Evolutionary conservation across 148 eudicot species (phyloP), one percentile per base, ranked within the genome.

Genomic region (Chenopodium suecicum): DNA sequence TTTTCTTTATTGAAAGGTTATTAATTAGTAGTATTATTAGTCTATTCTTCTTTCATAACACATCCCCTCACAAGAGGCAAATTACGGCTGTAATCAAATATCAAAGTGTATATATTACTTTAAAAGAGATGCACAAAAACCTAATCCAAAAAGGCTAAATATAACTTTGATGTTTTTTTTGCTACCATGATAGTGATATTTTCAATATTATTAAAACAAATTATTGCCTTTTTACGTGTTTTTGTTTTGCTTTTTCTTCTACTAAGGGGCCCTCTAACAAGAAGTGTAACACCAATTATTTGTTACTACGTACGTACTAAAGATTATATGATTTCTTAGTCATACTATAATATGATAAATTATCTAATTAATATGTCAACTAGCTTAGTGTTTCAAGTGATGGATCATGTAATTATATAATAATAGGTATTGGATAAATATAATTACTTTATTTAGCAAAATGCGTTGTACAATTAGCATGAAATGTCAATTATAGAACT

Each of bases 121-220:
- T 73, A 80, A 73, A 80, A 73, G 62, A 62, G 77, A 73, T n/a
- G 63, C 82, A 80, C 82, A 80, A 41, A 80, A 60, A 80, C 82
- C 78, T 80, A 73, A 80, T 80, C 82, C 48, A 73, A 58, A 73
- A 73, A 73, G 60, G 64, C 54, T 72, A 19, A 48, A 19, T 23
- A 73, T 22, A 73, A 73, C 78, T 73, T 73, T 80, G 25, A 52
- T 80, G 69, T 70, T 37, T 44, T 37, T 37, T 64, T 54, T 70
- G 66, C 73, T 70, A 56, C 68, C 56, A 31, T 71, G 76, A 56
- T 60, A 72, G 70, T 60, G 82, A 80, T 72, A 2, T 60, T 9
- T 19, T 23, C 70, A 34, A 80, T 12, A 71, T 54, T 32, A 41
- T 41, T 41, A 41, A 41, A 41, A 41, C 44, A 20, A 72, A 70